Conservation (phyloP, 257 asterid genomes). For the Lantana camara region DNA sequence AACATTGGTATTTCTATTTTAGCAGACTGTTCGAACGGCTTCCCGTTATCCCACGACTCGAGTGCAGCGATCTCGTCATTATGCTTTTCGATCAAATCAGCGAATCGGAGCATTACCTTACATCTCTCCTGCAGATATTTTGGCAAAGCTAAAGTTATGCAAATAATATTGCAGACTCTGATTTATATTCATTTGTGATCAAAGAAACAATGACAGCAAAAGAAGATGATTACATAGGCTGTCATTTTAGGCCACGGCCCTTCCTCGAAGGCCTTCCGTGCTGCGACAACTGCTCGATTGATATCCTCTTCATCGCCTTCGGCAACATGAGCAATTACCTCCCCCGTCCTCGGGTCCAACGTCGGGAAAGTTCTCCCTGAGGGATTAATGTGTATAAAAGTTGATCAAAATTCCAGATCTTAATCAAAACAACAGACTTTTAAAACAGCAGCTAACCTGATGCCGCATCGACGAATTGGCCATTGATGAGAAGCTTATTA, state of each 20-base stretch:
- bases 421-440: background rate
- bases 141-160: background rate
- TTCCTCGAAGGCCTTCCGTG: conserved; percentile 75
- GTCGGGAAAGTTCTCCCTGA: conserved; percentile 72
- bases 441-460: conserved; percentile 43
- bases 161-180: background rate
- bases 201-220: background rate
- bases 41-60: conserved; percentile 78
- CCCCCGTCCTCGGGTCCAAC: conserved; percentile 74
- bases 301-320: conserved; percentile 81
- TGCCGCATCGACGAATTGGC: conserved; percentile 69
- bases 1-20: conserved; percentile 63
- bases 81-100: conserved; percentile 78
- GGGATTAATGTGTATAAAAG: conserved; percentile 2
- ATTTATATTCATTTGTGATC: too few species aligned
- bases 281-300: conserved; percentile 70
- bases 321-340: conserved; percentile 65
- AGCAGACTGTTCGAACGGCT: conserved; percentile 63
- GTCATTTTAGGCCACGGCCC: conserved; percentile 84
- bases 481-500: conserved; percentile 70
- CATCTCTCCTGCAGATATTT: conserved; percentile 60
- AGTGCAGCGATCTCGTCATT: conserved; percentile 71
- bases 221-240: conserved; percentile 66
- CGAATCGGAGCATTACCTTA: conserved; percentile 54
- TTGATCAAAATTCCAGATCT: background rate